Evolutionary conservation across 1,284 basidiomycete species (phyloP), one percentile per base, ranked within the genome.

Genomic region (Tylopilus sp.): DNA sequence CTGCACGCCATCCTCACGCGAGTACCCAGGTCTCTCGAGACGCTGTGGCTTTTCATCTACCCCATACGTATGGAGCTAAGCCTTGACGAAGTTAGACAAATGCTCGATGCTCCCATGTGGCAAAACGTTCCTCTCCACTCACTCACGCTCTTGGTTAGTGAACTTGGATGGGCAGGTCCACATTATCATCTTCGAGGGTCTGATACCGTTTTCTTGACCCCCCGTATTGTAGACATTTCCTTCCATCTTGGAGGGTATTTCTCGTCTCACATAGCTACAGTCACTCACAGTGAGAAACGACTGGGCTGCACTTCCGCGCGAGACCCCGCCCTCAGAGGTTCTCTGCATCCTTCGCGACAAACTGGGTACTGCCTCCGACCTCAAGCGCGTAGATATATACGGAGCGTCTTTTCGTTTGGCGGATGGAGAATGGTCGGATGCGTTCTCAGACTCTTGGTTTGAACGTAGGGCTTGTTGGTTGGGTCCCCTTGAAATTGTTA

Each of bases 391-490:
- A 16, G 28, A 44, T 1, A 29, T 53, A 10, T 35, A 15, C 2
- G 40, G 44, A 6, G 23, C 2, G 1, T 33, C 6, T 15, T 15
- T 58, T 2, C 33, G 28, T 48, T 28, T 55, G n/a, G 46, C 42
- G 13, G 44, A 52, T 23, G 41, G 47, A 25, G 26, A 46, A 15
- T 56, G 59, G 56, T 36, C 13, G 2, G 6, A 43, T 10, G 19
- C 30, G 6, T 12, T 28, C 18, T 13, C 41, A n/a, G n/a, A n/a
- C n/a, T n/a, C n/a, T n/a, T n/a, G n/a, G n/a, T n/a, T n/a, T n/a
- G n/a, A n/a, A n/a, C n/a, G n/a, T n/a, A n/a, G n/a, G n/a, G n/a
- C n/a, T n/a, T n/a, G n/a, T n/a, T n/a, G n/a, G n/a, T n/a, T n/a
- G n/a, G n/a, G n/a, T n/a, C n/a, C n/a, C n/a, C n/a, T n/a, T n/a